Evolutionary conservation across 352 stramenopile genomes (phyloP).

Genomic region (Albugo candida): DNA sequence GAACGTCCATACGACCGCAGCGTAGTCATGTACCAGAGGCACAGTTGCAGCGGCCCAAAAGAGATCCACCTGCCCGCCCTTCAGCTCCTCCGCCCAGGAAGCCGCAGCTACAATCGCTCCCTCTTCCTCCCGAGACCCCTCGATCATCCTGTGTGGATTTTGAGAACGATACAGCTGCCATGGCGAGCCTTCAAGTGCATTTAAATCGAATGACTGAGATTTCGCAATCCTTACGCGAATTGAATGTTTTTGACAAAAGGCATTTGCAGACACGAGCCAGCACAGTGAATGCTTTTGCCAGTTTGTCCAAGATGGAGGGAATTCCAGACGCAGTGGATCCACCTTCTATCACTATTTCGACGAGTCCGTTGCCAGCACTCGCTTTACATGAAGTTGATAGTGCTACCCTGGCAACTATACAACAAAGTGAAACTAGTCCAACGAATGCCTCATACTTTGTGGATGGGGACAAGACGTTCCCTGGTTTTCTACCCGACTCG

Average conservation of each 20-base stretch:
- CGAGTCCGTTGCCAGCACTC: no score
- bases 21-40: conserved; percentile 3
- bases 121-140: neutral
- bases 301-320: conserved; percentile 9
- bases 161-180: conserved; percentile 12
- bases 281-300: conserved; percentile 10
- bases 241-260: conserved; percentile 29
- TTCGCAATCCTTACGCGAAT: conserved; percentile 24
- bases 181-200: conserved; percentile 47
- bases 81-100: no score
- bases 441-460: neutral
- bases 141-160: neutral
- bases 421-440: neutral
- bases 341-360: no score
- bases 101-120: no score
- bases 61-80: no score
- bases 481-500: conserved; percentile 41
- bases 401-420: no score
- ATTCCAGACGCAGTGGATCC: conserved; percentile 7
- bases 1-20: conserved; percentile 1
- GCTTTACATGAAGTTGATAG: no score
- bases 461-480: conserved; percentile 37
- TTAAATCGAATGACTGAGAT: conserved; percentile 60
- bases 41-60: conserved; percentile 1
- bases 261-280: conserved; percentile 18